A percentile compares a stretch with the other conserved stretches of the same genome.
phyloP scores from a whole-genome alignment of 352 stramenopile genomes.

The Thraustochytrium striatum region DNA sequence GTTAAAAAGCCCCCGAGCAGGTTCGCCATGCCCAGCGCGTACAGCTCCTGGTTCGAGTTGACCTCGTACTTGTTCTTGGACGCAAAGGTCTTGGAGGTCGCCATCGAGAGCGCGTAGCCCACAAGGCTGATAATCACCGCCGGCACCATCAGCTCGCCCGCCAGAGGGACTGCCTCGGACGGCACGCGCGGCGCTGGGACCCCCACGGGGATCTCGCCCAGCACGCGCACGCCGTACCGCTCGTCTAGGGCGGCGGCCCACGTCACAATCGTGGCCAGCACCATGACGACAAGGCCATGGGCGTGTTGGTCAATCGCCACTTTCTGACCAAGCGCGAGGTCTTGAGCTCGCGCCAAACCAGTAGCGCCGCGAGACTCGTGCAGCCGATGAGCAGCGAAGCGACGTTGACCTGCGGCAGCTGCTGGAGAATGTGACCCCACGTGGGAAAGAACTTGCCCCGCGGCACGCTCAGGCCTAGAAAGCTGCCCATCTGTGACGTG shows the following conservation, averaged over 20 bases:
- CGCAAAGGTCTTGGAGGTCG: slow-evolving; percentile 55
- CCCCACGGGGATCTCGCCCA: slow-evolving; percentile 48
- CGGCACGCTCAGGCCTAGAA: slow-evolving; percentile 50
- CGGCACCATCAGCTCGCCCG: slow-evolving; percentile 39
- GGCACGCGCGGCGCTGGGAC: slow-evolving; percentile 48
- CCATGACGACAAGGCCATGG: slow-evolving; percentile 50
- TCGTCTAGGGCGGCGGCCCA: slow-evolving; percentile 26
- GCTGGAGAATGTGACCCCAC: slow-evolving; percentile 9
- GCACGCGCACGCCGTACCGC: slow-evolving; percentile 49
- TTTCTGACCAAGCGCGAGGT: neutral
- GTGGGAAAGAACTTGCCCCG: slow-evolving; percentile 30
- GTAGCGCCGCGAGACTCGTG: neutral
- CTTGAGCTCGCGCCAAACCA: slow-evolving; percentile 17
- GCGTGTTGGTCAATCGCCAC: slow-evolving; percentile 6
- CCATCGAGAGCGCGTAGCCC: slow-evolving; percentile 54
- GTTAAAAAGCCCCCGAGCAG: slow-evolving; percentile 76
- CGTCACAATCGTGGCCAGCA: slow-evolving; percentile 51
- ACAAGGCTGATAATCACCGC: slow-evolving; percentile 50
- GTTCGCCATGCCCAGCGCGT: slow-evolving; percentile 80
- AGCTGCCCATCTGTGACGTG: slow-evolving; percentile 35
- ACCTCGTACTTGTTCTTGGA: slow-evolving; percentile 56
- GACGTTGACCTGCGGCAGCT: slow-evolving; percentile 13
- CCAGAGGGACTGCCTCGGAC: neutral
- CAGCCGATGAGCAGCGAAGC: slow-evolving; percentile 6
- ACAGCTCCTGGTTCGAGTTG: slow-evolving; percentile 66